Conservation (phyloP, 805 yeast genomes). For the Kodamaea kakaduensis region DNA sequence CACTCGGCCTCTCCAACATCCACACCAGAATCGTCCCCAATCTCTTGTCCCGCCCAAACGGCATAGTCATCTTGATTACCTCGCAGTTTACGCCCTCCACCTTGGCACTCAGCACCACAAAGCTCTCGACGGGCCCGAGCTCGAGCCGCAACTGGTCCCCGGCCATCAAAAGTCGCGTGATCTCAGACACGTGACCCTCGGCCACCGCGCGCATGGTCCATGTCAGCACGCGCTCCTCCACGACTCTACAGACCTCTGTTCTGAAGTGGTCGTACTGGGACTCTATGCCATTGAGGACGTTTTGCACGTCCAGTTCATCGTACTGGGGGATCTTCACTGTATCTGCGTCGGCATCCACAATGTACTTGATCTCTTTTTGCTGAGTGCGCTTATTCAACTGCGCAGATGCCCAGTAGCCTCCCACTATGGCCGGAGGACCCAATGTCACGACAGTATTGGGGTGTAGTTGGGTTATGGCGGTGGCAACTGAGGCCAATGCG, state of each 20-base stretch:
- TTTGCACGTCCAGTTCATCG: slow-evolving; percentile 29
- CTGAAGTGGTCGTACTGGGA: slow-evolving; percentile 35
- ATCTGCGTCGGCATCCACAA: slow-evolving; percentile 9
- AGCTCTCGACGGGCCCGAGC: slow-evolving; percentile 23
- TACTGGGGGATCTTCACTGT: slow-evolving; percentile 22
- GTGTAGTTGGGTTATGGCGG: slow-evolving; percentile 30
- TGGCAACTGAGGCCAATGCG: slow-evolving; percentile 22
- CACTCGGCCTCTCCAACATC: slow-evolving; percentile 18
- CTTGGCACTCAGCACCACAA: slow-evolving; percentile 21
- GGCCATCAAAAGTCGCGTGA: slow-evolving; percentile 22
- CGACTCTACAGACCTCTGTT: slow-evolving; percentile 22
- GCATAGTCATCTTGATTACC: slow-evolving; percentile 35
- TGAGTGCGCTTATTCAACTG: slow-evolving; percentile 13
- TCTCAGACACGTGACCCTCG: slow-evolving; percentile 2
- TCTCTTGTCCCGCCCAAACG: slow-evolving; percentile 26
- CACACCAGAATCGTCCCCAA: slow-evolving; percentile 32
- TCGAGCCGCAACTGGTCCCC: slow-evolving; percentile 28
- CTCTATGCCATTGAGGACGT: slow-evolving; percentile 34
- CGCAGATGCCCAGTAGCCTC: slow-evolving; percentile 21
- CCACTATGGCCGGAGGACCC: slow-evolving; percentile 34
- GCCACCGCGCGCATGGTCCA: slow-evolving; percentile 13
- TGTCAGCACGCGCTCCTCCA: slow-evolving; percentile 26
- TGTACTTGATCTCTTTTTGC: slow-evolving; percentile 14
- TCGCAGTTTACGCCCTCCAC: slow-evolving; percentile 7
- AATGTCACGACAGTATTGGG: slow-evolving; percentile 33